A percentile compares a stretch with the other conserved stretches of the same genome.
phyloP scores from a whole-genome alignment of 306 rosid species.

The Quercus dentata region DNA sequence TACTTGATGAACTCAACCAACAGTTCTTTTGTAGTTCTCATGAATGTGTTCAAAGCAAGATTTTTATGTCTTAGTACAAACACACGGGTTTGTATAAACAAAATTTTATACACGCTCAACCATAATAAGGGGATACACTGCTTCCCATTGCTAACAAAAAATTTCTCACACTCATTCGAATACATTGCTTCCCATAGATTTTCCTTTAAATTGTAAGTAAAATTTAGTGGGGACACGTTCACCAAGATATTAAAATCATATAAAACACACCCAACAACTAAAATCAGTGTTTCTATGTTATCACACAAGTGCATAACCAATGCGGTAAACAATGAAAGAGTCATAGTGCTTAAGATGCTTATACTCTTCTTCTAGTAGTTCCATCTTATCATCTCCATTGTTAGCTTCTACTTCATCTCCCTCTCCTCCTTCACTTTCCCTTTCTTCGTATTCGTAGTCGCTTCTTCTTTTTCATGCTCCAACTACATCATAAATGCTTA shows the following conservation, averaged over 20 bases:
- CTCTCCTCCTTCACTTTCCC: no score
- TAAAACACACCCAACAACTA: slow-evolving; percentile 2
- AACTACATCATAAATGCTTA: slow-evolving; percentile 29
- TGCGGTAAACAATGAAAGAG: slow-evolving; percentile 1
- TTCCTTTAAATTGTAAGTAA: no score
- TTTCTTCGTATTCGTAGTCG: background rate
- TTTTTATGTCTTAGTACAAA: no score
- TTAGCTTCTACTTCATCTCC: slow-evolving; percentile 11
- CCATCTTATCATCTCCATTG: slow-evolving; percentile 55
- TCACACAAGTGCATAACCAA: background rate
- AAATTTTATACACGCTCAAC: no score
- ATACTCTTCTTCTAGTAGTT: slow-evolving; percentile 62
- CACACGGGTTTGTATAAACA: no score
- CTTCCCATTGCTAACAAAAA: no score
- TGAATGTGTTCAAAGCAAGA: no score
- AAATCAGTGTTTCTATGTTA: background rate
- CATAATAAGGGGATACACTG: no score
- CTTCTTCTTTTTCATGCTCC: slow-evolving; percentile 25
- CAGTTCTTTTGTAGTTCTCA: no score
- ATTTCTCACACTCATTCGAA: no score
- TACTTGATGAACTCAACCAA: no score
- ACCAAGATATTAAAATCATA: slow-evolving; percentile 11
- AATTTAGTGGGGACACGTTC: background rate
- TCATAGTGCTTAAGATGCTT: slow-evolving; percentile 58
- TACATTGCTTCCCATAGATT: background rate